These are phyloP conservation scores for Solanum piurae DNA, from an alignment of 257 asterid genomes.

Conservation along the genomic window DNA sequence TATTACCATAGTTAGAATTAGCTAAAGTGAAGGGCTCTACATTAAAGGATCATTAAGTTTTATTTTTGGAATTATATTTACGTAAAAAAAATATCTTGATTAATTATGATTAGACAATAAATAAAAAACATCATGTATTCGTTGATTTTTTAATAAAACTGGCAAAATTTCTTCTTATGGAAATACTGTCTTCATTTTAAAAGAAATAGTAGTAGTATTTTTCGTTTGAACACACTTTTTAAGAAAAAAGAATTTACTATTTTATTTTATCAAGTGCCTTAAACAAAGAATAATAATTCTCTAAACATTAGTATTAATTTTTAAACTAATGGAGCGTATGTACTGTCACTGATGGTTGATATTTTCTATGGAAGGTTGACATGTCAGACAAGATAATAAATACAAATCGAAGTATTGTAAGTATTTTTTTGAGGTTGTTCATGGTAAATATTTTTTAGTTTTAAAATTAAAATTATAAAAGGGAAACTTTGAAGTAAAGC, in stretches of 20 bases:
- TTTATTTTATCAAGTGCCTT: background rate
- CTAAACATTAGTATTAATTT: background rate
- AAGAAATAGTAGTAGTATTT: background rate
- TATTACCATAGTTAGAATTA: background rate
- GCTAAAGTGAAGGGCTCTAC: background rate
- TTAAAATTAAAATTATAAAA: no score
- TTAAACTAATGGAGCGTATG: background rate
- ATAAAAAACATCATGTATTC: background rate
- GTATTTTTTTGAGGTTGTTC: accelerated
- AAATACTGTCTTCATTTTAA: background rate
- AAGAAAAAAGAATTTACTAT: background rate
- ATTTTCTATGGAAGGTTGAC: background rate
- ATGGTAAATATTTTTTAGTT: background rate
- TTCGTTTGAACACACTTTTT: background rate
- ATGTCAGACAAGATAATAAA: background rate
- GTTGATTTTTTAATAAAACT: no score
- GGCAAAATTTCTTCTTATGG: background rate
- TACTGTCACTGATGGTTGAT: background rate
- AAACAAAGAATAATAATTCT: background rate
- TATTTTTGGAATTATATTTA: accelerated
- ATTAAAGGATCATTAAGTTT: background rate
- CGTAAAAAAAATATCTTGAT: background rate
- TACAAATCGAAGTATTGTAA: accelerated
- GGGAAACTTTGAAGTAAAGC: no score
- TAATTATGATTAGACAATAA: background rate